Evolutionary conservation across 148 eudicot species (phyloP).

Genomic region (Arctostaphylos glauca): DNA sequence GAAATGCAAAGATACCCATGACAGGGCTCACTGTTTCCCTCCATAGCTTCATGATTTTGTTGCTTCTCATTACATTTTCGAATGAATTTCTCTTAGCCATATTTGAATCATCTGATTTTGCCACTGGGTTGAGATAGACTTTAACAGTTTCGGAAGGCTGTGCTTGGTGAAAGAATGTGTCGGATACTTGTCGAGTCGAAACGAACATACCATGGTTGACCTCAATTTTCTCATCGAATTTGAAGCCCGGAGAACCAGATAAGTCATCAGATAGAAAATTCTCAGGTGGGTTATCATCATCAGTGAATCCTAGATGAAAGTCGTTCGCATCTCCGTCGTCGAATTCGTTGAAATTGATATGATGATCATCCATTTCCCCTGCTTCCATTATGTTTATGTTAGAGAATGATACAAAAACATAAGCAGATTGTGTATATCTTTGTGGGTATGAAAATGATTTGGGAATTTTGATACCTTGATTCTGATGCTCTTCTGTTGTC

Average conservation of each 20-base stretch:
- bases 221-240: slow-evolving; percentile 54
- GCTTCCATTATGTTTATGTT: neutral
- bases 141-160: slow-evolving; percentile 64
- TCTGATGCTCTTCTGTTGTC: slow-evolving; percentile 17
- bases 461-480: slow-evolving; percentile 20
- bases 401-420: neutral
- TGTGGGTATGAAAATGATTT: neutral
- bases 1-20: neutral
- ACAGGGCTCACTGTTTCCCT: neutral
- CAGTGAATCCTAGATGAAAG: slow-evolving; percentile 29
- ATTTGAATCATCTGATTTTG: neutral
- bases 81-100: neutral
- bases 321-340: slow-evolving; percentile 14
- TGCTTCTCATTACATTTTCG: neutral
- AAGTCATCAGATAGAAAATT: slow-evolving; percentile 52
- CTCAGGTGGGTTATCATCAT: slow-evolving; percentile 38
- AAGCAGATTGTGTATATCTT: neutral
- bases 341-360: slow-evolving; percentile 14
- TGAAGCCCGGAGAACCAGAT: slow-evolving; percentile 50
- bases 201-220: slow-evolving; percentile 57
- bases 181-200: slow-evolving; percentile 54
- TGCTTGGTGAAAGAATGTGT: slow-evolving; percentile 70
- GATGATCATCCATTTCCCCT: slow-evolving; percentile 31
- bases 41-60: slow-evolving; percentile 8
- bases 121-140: slow-evolving; percentile 43